These are phyloP conservation scores for Kodamaea plutei DNA, from an alignment of 1,139 yeast genomes.

Conservation along the genomic window DNA sequence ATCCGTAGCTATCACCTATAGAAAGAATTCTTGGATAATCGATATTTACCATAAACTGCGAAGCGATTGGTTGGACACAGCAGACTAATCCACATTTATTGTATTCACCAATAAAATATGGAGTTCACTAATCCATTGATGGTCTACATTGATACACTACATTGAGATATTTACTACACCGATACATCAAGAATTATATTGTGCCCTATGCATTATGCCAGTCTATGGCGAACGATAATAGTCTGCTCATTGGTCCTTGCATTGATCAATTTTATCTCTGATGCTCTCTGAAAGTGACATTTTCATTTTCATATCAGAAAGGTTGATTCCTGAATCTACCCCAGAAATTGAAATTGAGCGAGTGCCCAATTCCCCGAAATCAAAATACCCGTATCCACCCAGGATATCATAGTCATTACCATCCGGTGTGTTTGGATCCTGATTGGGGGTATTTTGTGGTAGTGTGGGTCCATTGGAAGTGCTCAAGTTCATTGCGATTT, in stretches of 20 bases:
- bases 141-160: too few species aligned
- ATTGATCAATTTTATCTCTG: constrained; percentile 25
- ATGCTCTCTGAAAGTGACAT: constrained; percentile 31
- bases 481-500: constrained; percentile 17
- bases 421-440: constrained; percentile 15
- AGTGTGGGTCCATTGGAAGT: constrained; percentile 4
- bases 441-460: constrained; percentile 19
- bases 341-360: constrained; percentile 30
- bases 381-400: constrained; percentile 77
- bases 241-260: too few species aligned
- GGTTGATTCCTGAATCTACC: constrained; percentile 20
- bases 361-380: constrained; percentile 53
- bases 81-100: too few species aligned
- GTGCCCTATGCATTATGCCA: too few species aligned
- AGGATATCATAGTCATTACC: constrained; percentile 35
- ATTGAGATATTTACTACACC: too few species aligned
- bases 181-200: too few species aligned
- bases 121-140: too few species aligned
- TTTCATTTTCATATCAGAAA: constrained; percentile 17
- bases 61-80: too few species aligned
- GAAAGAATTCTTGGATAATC: too few species aligned
- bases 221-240: too few species aligned
- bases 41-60: too few species aligned
- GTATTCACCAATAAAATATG: too few species aligned
- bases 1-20: constrained; percentile 2